phyloP scores from a whole-genome alignment of 169 alveolate genomes.

The Plasmodium cynomolgi region DNA sequence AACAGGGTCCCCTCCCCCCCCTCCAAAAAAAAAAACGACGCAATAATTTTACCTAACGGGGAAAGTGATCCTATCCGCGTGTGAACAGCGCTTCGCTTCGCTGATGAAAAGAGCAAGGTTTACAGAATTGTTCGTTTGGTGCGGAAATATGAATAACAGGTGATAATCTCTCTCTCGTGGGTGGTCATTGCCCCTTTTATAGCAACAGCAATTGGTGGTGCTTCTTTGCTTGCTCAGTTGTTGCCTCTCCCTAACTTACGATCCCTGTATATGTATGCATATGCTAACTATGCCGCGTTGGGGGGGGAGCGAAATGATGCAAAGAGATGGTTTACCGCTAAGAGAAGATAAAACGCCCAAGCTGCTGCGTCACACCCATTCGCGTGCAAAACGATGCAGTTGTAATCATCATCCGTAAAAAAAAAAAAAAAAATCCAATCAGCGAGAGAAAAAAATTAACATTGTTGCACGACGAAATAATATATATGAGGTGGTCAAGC shows the following conservation, averaged over 20 bases:
- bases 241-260: neutral
- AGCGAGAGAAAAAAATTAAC: neutral
- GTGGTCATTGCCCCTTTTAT: neutral
- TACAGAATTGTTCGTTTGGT: neutral
- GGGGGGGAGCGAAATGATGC: neutral
- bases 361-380: neutral
- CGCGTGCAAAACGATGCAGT: neutral
- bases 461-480: neutral
- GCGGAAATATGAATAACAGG: neutral
- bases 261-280: neutral
- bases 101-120: neutral
- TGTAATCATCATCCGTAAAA: neutral
- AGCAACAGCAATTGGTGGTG: neutral
- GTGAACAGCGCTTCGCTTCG: neutral
- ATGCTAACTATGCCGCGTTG: neutral
- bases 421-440: neutral
- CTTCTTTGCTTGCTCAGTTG: neutral
- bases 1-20: neutral
- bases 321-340: neutral
- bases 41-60: neutral
- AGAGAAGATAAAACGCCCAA: neutral
- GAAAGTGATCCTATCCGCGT: neutral
- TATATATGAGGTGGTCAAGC: neutral
- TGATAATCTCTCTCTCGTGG: neutral
- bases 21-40: neutral